These are phyloP conservation scores for Akanthomyces uredinophilus DNA, from an alignment of 2,329 filamentous ascomycete genomes.

Conservation along the genomic window DNA sequence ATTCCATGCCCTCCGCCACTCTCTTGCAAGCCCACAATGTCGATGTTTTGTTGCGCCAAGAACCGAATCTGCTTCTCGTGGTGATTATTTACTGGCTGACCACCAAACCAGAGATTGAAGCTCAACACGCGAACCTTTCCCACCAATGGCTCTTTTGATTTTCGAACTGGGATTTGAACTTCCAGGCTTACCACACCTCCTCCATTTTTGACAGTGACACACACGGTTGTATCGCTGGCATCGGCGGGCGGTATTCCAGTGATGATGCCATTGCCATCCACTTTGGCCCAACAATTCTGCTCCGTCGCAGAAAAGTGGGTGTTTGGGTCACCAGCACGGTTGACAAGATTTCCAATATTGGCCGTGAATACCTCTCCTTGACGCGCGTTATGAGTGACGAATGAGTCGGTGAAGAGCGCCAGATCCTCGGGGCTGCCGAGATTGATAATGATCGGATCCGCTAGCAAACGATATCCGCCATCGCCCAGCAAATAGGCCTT, in stretches of 20 bases:
- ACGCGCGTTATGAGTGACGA: slow-evolving; percentile 33
- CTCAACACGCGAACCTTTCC: slow-evolving; percentile 31
- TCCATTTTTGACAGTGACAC: slow-evolving; percentile 25
- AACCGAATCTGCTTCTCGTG: slow-evolving; percentile 36
- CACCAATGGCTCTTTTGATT: slow-evolving; percentile 25
- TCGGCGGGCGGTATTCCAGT: slow-evolving; percentile 29
- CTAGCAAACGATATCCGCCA: slow-evolving; percentile 1
- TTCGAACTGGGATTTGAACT: slow-evolving; percentile 30
- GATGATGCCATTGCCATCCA: slow-evolving; percentile 29
- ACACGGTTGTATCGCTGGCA: slow-evolving; percentile 19
- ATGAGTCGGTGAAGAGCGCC: slow-evolving; percentile 26
- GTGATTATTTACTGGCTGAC: slow-evolving; percentile 30
- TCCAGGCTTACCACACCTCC: slow-evolving; percentile 20
- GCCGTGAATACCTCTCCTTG: slow-evolving; percentile 29
- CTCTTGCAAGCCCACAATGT: slow-evolving; percentile 36
- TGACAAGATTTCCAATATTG: slow-evolving; percentile 29
- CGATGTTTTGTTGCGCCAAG: slow-evolving; percentile 26
- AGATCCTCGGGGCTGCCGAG: not conserved
- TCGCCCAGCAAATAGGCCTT: slow-evolving; percentile 9
- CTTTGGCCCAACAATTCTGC: slow-evolving; percentile 28
- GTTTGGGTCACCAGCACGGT: slow-evolving; percentile 20
- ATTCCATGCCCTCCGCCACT: slow-evolving; percentile 25
- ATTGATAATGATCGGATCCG: not conserved
- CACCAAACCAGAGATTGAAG: slow-evolving; percentile 38
- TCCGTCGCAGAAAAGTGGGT: slow-evolving; percentile 27